Conservation (phyloP, 371 early-diverging fungal species). For the Mortierella sp. region DNA sequence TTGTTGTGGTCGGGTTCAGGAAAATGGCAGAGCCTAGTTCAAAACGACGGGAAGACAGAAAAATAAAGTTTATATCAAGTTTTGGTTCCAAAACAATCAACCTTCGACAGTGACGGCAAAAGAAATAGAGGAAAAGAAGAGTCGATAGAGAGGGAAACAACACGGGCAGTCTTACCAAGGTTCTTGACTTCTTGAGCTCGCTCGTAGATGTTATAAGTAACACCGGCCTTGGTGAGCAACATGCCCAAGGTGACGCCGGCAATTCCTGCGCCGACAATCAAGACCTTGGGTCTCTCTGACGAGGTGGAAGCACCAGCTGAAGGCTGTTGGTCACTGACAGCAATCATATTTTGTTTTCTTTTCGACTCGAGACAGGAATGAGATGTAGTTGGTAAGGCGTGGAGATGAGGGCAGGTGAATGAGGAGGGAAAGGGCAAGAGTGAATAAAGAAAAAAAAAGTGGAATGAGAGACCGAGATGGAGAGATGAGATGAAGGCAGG, state of each 20-base stretch:
- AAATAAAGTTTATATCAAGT: background rate
- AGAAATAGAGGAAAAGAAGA: too few relatives aligned
- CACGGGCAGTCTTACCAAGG: slow-evolving; percentile 12
- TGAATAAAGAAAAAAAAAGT: background rate
- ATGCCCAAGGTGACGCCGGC: slow-evolving; percentile 9
- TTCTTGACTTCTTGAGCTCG: slow-evolving; percentile 10
- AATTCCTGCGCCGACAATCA: slow-evolving; percentile 32
- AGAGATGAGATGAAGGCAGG: too few relatives aligned
- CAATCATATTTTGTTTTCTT: background rate
- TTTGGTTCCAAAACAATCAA: too few relatives aligned
- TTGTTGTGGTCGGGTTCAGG: background rate
- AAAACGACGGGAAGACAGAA: background rate
- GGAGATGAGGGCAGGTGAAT: background rate
- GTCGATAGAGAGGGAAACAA: too few relatives aligned
- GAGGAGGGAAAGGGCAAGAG: background rate
- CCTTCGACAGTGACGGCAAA: too few relatives aligned
- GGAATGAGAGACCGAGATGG: background rate
- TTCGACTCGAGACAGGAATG: too few relatives aligned
- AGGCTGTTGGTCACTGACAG: background rate
- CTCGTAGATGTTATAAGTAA: slow-evolving; percentile 23
- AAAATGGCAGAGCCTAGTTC: background rate
- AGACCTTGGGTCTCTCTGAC: slow-evolving; percentile 10
- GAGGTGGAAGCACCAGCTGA: too few relatives aligned
- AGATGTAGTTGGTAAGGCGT: background rate
- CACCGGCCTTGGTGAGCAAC: slow-evolving; percentile 10